Evolutionary conservation across 2,329 filamentous ascomycete species (phyloP).

Genomic region (Monascus ruber): DNA sequence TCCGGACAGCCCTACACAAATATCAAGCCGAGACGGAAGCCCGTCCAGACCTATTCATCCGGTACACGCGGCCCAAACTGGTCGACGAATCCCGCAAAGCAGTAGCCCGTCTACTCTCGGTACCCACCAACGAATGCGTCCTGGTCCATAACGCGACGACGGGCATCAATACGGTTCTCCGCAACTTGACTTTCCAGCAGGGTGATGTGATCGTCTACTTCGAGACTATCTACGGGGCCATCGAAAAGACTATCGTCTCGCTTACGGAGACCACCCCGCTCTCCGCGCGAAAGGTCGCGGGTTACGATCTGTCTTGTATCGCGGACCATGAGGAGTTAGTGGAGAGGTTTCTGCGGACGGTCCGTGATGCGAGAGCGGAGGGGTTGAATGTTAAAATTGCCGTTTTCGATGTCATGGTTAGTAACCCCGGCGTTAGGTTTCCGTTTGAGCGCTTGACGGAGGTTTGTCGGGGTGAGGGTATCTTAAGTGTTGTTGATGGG

Average conservation of each 20-base stretch:
- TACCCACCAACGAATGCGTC: constrained; percentile 54
- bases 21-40: constrained; percentile 58
- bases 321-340: constrained; percentile 52
- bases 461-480: constrained; percentile 53
- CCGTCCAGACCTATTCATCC: constrained; percentile 64
- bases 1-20: constrained; percentile 49
- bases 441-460: constrained; percentile 60
- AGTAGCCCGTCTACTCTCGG: constrained; percentile 56
- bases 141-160: constrained; percentile 74
- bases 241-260: constrained; percentile 61
- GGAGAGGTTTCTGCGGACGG: constrained; percentile 45
- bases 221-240: constrained; percentile 65
- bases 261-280: constrained; percentile 55
- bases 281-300: constrained; percentile 40
- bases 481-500: constrained; percentile 69
- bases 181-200: constrained; percentile 55
- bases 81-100: constrained; percentile 55
- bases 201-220: constrained; percentile 71
- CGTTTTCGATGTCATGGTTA: constrained; percentile 70
- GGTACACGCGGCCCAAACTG: constrained; percentile 51
- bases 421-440: constrained; percentile 64
- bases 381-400: constrained; percentile 57
- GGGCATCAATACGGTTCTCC: constrained; percentile 59
- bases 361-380: constrained; percentile 41
- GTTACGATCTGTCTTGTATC: constrained; percentile 49